phyloP scores from a whole-genome alignment of 2,329 filamentous ascomycete genomes.

The Fusarium temperatum region DNA sequence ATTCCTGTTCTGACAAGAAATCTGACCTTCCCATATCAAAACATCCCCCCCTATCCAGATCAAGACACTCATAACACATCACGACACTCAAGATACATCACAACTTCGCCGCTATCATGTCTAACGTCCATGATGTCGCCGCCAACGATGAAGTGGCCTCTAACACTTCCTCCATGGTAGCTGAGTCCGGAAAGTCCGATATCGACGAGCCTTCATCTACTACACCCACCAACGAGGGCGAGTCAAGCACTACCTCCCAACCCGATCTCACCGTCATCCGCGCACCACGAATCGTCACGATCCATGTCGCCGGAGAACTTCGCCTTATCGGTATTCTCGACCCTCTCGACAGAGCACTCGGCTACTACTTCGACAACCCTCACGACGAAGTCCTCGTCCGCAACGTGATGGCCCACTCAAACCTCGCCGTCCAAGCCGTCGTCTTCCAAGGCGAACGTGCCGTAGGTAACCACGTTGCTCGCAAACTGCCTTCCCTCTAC shows the following conservation, averaged over 20 bases:
- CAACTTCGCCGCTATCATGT: not conserved
- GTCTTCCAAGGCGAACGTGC: not conserved
- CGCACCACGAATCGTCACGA: fast-evolving
- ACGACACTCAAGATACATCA: fast-evolving
- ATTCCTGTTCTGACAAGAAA: fast-evolving
- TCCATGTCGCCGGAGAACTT: not conserved
- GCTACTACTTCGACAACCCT: not conserved
- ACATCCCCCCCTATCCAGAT: too few species aligned
- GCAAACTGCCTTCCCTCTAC: not conserved
- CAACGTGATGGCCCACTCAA: not conserved
- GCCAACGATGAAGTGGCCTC: not conserved
- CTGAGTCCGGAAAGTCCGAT: not conserved
- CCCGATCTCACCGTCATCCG: too few species aligned
- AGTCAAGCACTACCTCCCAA: not conserved
- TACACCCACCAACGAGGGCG: not conserved
- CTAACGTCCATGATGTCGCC: fast-evolving
- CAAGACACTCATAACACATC: not conserved
- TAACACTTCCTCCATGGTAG: not conserved
- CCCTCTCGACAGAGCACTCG: not conserved
- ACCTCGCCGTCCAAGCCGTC: not conserved
- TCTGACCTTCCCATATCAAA: too few species aligned
- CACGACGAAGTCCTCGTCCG: not conserved
- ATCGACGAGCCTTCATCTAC: not conserved
- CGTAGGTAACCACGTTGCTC: not conserved
- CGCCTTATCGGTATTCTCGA: not conserved